Conservation (phyloP, 78 protist genomes). For the Chrysochromulina parva region DNA sequence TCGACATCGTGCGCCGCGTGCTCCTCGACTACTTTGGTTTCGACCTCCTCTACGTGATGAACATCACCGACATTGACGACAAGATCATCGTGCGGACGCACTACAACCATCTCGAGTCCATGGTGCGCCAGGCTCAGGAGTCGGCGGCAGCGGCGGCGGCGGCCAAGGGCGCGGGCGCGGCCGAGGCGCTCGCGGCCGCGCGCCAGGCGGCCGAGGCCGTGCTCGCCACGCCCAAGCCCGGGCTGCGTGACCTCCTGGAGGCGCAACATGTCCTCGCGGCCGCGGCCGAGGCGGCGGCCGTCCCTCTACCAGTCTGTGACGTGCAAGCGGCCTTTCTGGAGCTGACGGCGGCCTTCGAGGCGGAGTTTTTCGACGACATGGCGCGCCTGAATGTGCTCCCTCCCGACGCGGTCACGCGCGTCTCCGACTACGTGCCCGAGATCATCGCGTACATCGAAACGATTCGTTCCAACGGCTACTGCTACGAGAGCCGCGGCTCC, state of each 20-base stretch:
- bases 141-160: background rate
- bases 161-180: background rate
- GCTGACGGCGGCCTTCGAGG: constrained; percentile 38
- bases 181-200: background rate
- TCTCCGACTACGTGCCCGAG: constrained; percentile 88
- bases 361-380: constrained; percentile 51
- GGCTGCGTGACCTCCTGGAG: background rate
- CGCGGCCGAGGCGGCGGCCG: background rate
- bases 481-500: constrained; percentile 46
- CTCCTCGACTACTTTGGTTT: constrained; percentile 53
- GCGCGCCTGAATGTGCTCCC: background rate
- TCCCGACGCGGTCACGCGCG: constrained; percentile 21
- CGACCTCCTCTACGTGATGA: constrained; percentile 49
- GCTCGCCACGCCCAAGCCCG: background rate
- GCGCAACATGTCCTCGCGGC: background rate
- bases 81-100: constrained; percentile 85
- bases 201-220: background rate
- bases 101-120: constrained; percentile 54
- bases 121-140: background rate
- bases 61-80: constrained; percentile 68
- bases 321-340: background rate
- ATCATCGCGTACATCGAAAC: constrained; percentile 76
- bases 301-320: background rate
- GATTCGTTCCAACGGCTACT: constrained; percentile 48
- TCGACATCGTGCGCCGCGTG: constrained; percentile 65